These are phyloP conservation scores for Aspergillus costaricaensis DNA, from an alignment of 2,329 filamentous ascomycete species.

Conservation along the genomic window DNA sequence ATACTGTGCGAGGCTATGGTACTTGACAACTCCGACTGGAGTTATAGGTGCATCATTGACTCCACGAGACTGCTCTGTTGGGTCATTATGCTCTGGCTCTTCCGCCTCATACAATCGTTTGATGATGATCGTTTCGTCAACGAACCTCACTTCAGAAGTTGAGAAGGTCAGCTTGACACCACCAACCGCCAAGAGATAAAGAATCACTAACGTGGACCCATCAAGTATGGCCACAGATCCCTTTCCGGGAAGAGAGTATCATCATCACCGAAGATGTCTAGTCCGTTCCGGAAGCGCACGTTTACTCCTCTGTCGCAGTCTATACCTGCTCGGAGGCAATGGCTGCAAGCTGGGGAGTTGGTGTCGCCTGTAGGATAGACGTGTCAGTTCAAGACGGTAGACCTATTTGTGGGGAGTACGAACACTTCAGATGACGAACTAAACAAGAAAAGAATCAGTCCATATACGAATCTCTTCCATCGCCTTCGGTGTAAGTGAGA, in stretches of 20 bases:
- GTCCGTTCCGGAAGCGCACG: constrained; percentile 25
- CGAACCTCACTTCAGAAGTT: constrained; percentile 22
- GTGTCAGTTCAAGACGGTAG: too few relatives aligned
- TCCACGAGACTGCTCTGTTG: too few relatives aligned
- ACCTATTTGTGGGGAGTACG: neutral
- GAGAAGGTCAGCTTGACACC: neutral
- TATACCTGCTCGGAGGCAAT: constrained; percentile 19
- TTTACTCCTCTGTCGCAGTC: constrained; percentile 23
- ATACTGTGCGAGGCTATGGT: neutral
- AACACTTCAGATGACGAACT: constrained; percentile 31
- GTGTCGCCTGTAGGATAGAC: constrained; percentile 20
- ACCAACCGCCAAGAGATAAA: too few relatives aligned
- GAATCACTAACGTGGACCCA: constrained; percentile 18
- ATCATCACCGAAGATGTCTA: constrained; percentile 15
- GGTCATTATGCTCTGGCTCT: too few relatives aligned
- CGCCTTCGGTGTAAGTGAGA: neutral
- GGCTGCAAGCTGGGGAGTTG: constrained; percentile 15
- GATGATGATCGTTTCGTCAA: constrained; percentile 23
- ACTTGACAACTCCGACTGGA: too few relatives aligned
- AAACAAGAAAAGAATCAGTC: too few relatives aligned
- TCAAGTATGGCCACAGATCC: constrained; percentile 18
- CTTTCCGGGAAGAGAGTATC: constrained; percentile 20
- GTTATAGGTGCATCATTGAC: too few relatives aligned
- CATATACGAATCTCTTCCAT: too few relatives aligned
- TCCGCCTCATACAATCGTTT: neutral